Evolutionary conservation across 371 early-diverging fungal genomes (phyloP), one percentile per base, ranked within the genome.

Genomic region (Vairimorpha ceranae): DNA sequence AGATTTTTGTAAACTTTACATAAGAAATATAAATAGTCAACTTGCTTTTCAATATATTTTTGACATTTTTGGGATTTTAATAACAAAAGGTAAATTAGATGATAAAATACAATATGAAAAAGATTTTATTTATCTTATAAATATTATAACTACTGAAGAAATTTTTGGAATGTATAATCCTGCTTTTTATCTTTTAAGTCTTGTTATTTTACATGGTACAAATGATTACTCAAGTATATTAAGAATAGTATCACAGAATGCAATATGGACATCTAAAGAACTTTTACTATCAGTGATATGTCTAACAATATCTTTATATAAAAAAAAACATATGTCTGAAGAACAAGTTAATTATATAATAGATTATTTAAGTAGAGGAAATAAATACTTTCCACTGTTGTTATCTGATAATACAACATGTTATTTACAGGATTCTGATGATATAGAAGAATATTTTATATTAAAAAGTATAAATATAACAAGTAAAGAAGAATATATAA

Each of bases 391-490:
- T 35, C 32, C 64, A 12, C 48, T 63, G 46, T 29, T 70, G 0
- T 41, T 70, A 32, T 38, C 56, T 10, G 51, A 36, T 33, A 61
- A 27, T 48, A 63, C 64, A 2, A 32, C 1, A 3, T 10, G 19
- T 35, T 6, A 2, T 12, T 14, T 61, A 17, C 32, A 2, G n/a
- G 35, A 14, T 1, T 19, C 1, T 35, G 41, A 32, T 7, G 38
- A 70, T 48, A 35, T 70, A 38, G 71, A 70, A 33, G 71, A 70
- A 36, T 48, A 63, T 35, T 70, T 70, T 63, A 52, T 70, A 12
- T 36, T 51, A 27, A 48, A 48, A 19, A 63, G 27, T 35, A 23
- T 45, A 2, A 23, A 41, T n/a, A 63, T 19, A 32, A 48, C 46
- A 17, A 70, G 36, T 36, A 51, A 3, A 19, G 71, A 70, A 29